Conservation (phyloP, 2,329 filamentous ascomycete species). For the Penicillium sp. region DNA sequence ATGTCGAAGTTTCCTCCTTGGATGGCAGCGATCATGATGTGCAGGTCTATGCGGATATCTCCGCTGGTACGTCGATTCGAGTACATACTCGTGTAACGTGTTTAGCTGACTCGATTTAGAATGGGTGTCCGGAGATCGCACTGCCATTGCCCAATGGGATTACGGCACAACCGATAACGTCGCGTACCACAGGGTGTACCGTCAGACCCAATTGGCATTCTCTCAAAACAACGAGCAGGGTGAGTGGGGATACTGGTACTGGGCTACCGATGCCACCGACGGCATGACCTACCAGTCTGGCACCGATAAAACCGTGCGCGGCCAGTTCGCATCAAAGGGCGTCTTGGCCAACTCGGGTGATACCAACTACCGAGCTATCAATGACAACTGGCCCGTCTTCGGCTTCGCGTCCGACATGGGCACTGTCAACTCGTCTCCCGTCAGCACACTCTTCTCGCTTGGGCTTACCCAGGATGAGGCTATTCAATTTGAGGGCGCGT, state of each 20-base stretch:
- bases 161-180: slow-evolving; percentile 50
- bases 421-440: slow-evolving; percentile 34
- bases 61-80: slow-evolving; percentile 52
- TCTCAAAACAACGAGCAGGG: slow-evolving; percentile 47
- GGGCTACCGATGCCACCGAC: slow-evolving; percentile 43
- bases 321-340: slow-evolving; percentile 44
- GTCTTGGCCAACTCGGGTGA: slow-evolving; percentile 46
- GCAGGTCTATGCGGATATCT: slow-evolving; percentile 68
- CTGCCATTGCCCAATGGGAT: slow-evolving; percentile 58
- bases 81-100: background rate
- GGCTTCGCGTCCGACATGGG: slow-evolving; percentile 51
- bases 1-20: slow-evolving; percentile 58
- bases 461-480: slow-evolving; percentile 48
- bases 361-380: slow-evolving; percentile 49
- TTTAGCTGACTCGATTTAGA: slow-evolving; percentile 46
- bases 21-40: slow-evolving; percentile 62
- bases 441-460: slow-evolving; percentile 47
- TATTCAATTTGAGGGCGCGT: slow-evolving; percentile 47
- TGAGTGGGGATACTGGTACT: slow-evolving; percentile 54
- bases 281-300: slow-evolving; percentile 48
- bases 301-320: slow-evolving; percentile 45
- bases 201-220: slow-evolving; percentile 47
- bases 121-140: slow-evolving; percentile 63
- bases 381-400: slow-evolving; percentile 50
- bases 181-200: slow-evolving; percentile 57